These are phyloP conservation scores for Ceratocystis cacaofunesta DNA, from an alignment of 2,329 filamentous ascomycete genomes.

Conservation along the genomic window DNA sequence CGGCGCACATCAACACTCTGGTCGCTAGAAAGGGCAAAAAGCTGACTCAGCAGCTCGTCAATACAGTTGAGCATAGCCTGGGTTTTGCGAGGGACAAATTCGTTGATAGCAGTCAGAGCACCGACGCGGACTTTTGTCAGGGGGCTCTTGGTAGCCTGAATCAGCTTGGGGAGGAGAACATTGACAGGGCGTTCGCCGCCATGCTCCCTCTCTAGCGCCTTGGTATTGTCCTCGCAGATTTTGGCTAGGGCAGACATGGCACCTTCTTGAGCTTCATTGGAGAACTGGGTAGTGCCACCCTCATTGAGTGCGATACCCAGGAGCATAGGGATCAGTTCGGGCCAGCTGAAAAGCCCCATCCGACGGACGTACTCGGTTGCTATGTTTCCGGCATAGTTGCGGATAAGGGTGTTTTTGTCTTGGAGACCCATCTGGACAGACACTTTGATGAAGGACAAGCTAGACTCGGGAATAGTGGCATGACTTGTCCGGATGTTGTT, in stretches of 20 bases:
- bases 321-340: constrained; percentile 73
- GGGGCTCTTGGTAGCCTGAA: constrained; percentile 67
- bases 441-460: constrained; percentile 62
- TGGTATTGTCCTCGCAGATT: constrained; percentile 92
- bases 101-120: constrained; percentile 73
- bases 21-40: constrained; percentile 72
- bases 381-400: constrained; percentile 80
- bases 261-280: constrained; percentile 68
- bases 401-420: constrained; percentile 68
- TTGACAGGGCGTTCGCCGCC: constrained; percentile 76
- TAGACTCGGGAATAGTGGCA: constrained; percentile 58
- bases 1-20: constrained; percentile 67
- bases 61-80: constrained; percentile 68
- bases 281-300: constrained; percentile 39
- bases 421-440: constrained; percentile 65
- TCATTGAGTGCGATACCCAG: constrained; percentile 63
- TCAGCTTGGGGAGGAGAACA: constrained; percentile 77
- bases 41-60: constrained; percentile 64
- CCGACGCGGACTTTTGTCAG: constrained; percentile 63
- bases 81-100: constrained; percentile 76
- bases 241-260: constrained; percentile 87
- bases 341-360: constrained; percentile 80
- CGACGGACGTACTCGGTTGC: constrained; percentile 81
- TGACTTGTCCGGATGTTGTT: constrained; percentile 71
- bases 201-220: constrained; percentile 72